Base-by-base conservation (phyloP, 2,329 filamentous ascomycete genomes). In the Blastomyces gilchristii region DNA sequence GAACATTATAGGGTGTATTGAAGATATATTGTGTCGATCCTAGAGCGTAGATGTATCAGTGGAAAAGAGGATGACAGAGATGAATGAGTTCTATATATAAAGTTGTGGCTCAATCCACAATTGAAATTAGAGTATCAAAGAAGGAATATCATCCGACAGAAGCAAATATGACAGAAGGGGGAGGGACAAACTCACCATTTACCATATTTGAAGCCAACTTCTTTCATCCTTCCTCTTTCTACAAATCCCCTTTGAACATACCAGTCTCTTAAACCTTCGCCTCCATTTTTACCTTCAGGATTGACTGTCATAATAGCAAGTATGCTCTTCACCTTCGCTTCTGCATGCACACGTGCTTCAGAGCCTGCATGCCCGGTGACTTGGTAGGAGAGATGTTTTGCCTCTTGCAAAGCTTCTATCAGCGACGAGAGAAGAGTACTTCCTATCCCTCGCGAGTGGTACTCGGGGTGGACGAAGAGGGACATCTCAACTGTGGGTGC, bases 251-350 rank as follows among this genome's bases (percentile, higher is more conserved):
- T 71, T 57, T 70, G 67, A n/a, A 71, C 62, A 63, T 76, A 78
- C 72, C 73, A 78, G 58, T 71, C 71, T 62, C 73, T 68, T 52
- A 78, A 63, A 0, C 67, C 70, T 47, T 76, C 68, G 0, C 73
- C 75, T 0, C 70, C 66, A 8, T 69, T 69, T 62, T 68, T 71
- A 4, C 68, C 68, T 2, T 71, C 68, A 22, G 73, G 69, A 67
- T 78, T 74, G 25, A 78, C 69, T 0, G 74, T 69, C 73, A 78
- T 77, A 52, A 73, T 68, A 4, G 74, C 75, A 47, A 78, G 66
- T 41, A 78, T 59, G 58, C 71, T 72, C 54, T 68, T 68, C 41
- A 77, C 67, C 2, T 61, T 60, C 3, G 59, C 60, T 61, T 71
- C 57, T 75, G 65, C 3, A 60, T 63, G 12, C 53, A 56, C 58